These are phyloP conservation scores for Pyricularia sp. DNA, from an alignment of 2,329 filamentous ascomycete species.

Conservation along the genomic window DNA sequence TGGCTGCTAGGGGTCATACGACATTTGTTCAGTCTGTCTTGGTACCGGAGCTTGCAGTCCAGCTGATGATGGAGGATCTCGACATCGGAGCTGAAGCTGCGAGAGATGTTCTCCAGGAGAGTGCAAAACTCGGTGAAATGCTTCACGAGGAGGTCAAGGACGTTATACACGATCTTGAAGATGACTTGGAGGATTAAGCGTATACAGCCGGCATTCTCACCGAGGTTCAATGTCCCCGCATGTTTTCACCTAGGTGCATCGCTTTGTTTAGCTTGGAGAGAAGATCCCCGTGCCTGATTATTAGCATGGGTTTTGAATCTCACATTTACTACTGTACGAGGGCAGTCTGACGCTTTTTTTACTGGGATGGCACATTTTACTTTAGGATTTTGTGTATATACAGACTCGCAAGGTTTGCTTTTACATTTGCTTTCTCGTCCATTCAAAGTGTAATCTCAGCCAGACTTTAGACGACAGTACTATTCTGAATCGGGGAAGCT, in stretches of 20 bases:
- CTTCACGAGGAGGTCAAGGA: constrained; percentile 53
- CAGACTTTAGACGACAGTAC: not conserved
- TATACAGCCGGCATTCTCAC: not conserved
- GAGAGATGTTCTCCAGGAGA: constrained; percentile 48
- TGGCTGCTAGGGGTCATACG: constrained; percentile 52
- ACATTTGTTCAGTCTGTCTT: constrained; percentile 58
- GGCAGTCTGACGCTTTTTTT: not conserved
- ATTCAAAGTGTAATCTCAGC: not conserved
- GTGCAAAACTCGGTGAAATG: constrained; percentile 52
- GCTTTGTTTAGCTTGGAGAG: not conserved
- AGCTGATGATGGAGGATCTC: constrained; percentile 45
- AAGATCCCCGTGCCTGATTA: not conserved
- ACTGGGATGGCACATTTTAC: not conserved
- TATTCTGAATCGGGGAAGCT: not conserved
- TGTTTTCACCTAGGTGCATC: not conserved
- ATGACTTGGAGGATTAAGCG: constrained; percentile 5
- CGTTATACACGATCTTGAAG: constrained; percentile 21
- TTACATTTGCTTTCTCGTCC: not conserved
- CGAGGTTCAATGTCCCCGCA: not conserved
- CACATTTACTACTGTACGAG: not conserved
- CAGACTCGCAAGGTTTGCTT: not conserved
- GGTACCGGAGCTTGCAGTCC: constrained; percentile 55
- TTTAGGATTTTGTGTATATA: not conserved
- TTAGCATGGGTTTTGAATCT: not conserved
- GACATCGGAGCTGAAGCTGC: constrained; percentile 27